These are phyloP conservation scores for Jackrogersella multiformis DNA, from an alignment of 495 filamentous ascomycete genomes.

Conservation along the genomic window DNA sequence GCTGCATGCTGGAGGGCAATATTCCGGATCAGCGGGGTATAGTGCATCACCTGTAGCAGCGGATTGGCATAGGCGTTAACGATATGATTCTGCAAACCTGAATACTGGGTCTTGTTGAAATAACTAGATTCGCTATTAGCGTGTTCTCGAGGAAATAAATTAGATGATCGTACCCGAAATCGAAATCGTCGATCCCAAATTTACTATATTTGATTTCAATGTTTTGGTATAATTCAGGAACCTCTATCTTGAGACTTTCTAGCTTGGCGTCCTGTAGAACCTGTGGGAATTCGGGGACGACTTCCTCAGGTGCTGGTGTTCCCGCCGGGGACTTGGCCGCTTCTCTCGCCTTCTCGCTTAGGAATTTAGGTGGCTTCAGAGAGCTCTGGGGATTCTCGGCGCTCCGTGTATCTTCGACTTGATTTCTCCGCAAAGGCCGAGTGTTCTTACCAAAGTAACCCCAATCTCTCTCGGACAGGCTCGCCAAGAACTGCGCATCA, in stretches of 20 bases:
- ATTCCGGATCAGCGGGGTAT: constrained; percentile 88
- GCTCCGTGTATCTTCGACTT: constrained; percentile 79
- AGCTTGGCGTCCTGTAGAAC: constrained; percentile 64
- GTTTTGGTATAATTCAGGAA: constrained; percentile 85
- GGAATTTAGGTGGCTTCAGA: constrained; percentile 78
- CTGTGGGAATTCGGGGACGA: constrained; percentile 57
- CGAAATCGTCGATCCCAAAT: constrained; percentile 97
- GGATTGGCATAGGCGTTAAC: constrained; percentile 96
- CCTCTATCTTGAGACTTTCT: constrained; percentile 72
- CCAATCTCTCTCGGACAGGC: constrained; percentile 72
- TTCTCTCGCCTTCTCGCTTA: constrained; percentile 89
- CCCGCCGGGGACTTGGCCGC: constrained; percentile 63
- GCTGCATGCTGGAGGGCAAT: constrained; percentile 90
- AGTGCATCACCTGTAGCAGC: constrained; percentile 89
- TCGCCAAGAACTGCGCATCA: constrained; percentile 75
- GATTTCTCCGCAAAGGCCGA: constrained; percentile 76
- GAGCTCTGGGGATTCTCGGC: constrained; percentile 63
- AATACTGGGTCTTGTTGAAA: constrained; percentile 90
- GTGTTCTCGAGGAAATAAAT: background rate
- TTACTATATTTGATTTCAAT: constrained; percentile 97
- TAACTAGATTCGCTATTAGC: constrained; percentile 62
- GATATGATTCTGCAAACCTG: constrained; percentile 94
- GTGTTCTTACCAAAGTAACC: constrained; percentile 81
- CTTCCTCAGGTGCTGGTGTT: constrained; percentile 66
- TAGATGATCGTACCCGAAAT: constrained; percentile 77